Base-by-base conservation (phyloP, 257 asterid species). In the Leptodermis oblonga region DNA sequence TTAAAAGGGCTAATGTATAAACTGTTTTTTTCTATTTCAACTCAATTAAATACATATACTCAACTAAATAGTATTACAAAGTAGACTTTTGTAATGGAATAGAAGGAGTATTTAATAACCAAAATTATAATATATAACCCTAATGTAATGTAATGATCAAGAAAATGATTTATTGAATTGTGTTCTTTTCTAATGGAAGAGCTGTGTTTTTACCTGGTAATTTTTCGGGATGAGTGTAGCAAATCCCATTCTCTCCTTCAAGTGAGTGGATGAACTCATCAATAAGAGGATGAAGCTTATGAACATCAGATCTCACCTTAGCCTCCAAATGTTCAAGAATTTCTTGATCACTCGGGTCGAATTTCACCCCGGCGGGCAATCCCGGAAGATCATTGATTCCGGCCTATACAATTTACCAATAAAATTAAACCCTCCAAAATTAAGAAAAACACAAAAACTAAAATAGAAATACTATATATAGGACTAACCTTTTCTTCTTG, bases 131-230 rank as follows among this genome's bases (percentile, higher is more conserved):
- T n/a, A n/a, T n/a, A n/a, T n/a, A n/a, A n/a, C n/a, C n/a, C n/a
- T n/a, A n/a, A n/a, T n/a, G n/a, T n/a, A n/a, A n/a, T n/a, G n/a
- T n/a, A n/a, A n/a, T n/a, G n/a, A n/a, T n/a, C n/a, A n/a, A n/a
- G n/a, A n/a, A n/a, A n/a, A n/a, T n/a, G n/a, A n/a, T n/a, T n/a
- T n/a, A n/a, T n/a, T n/a, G n/a, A n/a, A n/a, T n/a, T n/a, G n/a
- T n/a, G n/a, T n/a, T n/a, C n/a, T n/a, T n/a, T n/a, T n/a, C n/a
- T n/a, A n/a, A n/a, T n/a, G n/a, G n/a, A n/a, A n/a, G n/a, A n/a
- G n/a, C n/a, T n/a, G n/a, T n/a, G n/a, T n/a, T n/a, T n/a, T 76
- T 18, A 82, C 87, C 85, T 65, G 85, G 87, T 64, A 83, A 78
- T 48, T 83, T 80, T 70, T 77, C 85, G 18, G 85, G 87, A 68